Conservation (phyloP, 2,329 filamentous ascomycete genomes). For the Knufia petricola region DNA sequence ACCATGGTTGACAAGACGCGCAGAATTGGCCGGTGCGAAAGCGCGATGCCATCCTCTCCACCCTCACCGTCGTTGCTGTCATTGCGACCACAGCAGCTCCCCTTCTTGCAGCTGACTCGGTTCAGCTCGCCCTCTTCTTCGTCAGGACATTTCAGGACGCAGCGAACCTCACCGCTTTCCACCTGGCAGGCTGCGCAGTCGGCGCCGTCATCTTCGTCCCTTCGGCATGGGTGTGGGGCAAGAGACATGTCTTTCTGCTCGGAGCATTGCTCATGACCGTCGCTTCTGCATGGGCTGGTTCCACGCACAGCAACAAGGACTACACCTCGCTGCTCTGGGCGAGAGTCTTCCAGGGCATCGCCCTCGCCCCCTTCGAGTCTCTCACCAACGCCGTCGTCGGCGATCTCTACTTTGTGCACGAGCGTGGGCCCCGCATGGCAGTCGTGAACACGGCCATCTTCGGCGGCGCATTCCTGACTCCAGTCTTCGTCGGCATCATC, state of each 20-base stretch:
- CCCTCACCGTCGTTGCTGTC: slow-evolving; percentile 70
- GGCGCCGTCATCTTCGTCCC: slow-evolving; percentile 80
- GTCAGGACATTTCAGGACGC: slow-evolving; percentile 59
- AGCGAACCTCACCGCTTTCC: slow-evolving; percentile 77
- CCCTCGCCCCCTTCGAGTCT: slow-evolving; percentile 79
- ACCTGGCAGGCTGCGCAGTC: slow-evolving; percentile 70
- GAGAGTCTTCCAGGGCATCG: slow-evolving; percentile 76
- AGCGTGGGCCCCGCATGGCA: slow-evolving; percentile 63
- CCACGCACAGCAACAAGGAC: slow-evolving; percentile 45
- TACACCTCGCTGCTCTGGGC: slow-evolving; percentile 68
- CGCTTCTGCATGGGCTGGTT: slow-evolving; percentile 70
- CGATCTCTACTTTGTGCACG: slow-evolving; percentile 83
- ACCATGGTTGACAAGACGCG: slow-evolving; percentile 13
- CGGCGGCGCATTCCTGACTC: slow-evolving; percentile 65
- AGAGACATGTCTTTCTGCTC: slow-evolving; percentile 75
- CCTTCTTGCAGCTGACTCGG: slow-evolving; percentile 78
- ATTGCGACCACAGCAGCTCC: slow-evolving; percentile 77
- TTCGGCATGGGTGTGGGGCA: slow-evolving; percentile 82
- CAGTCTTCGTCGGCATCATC: slow-evolving; percentile 84
- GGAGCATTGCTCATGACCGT: slow-evolving; percentile 64
- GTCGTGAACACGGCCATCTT: slow-evolving; percentile 62
- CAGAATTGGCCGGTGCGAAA: slow-evolving; percentile 80
- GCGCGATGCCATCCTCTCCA: slow-evolving; percentile 68
- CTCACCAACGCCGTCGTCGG: slow-evolving; percentile 82
- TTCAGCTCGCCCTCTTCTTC: slow-evolving; percentile 64